These are phyloP conservation scores for Wallacemonas sp. DNA, from an alignment of 208 protist genomes.

Conservation along the genomic window DNA sequence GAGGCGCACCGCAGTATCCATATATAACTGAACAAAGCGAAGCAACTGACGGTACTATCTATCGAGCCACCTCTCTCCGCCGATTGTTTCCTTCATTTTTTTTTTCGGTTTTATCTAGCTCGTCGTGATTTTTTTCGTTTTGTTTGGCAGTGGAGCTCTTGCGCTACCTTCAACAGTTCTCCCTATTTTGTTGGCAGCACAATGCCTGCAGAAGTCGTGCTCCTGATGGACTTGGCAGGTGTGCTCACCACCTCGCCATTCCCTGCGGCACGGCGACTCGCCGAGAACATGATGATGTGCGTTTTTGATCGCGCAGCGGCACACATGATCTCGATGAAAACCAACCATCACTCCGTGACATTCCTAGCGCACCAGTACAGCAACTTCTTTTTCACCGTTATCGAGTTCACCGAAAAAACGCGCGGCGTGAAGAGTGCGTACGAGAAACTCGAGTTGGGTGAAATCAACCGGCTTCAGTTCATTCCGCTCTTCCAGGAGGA, in stretches of 20 bases:
- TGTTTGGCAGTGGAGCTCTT: too few relatives aligned
- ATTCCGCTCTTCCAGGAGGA: conserved; percentile 48
- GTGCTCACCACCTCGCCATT: conserved; percentile 71
- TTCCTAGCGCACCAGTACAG: conserved; percentile 73
- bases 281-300: conserved; percentile 72
- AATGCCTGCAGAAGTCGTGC: conserved; percentile 75
- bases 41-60: too few relatives aligned
- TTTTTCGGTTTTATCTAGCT: too few relatives aligned
- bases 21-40: too few relatives aligned
- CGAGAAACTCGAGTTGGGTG: conserved; percentile 69
- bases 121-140: too few relatives aligned
- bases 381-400: conserved; percentile 70
- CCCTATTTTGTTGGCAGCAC: too few relatives aligned
- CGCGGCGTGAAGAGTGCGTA: conserved; percentile 49
- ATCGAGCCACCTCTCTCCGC: too few relatives aligned
- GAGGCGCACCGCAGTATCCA: too few relatives aligned
- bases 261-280: conserved; percentile 57
- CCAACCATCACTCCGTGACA: conserved; percentile 28
- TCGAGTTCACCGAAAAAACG: conserved; percentile 59
- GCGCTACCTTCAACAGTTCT: too few relatives aligned
- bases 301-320: conserved; percentile 62
- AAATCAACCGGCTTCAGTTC: conserved; percentile 74
- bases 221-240: conserved; percentile 77
- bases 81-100: too few relatives aligned
- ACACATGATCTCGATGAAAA: conserved; percentile 46